These are phyloP conservation scores for Aspergillus affinis DNA, from an alignment of 495 filamentous ascomycete species.

Conservation along the genomic window DNA sequence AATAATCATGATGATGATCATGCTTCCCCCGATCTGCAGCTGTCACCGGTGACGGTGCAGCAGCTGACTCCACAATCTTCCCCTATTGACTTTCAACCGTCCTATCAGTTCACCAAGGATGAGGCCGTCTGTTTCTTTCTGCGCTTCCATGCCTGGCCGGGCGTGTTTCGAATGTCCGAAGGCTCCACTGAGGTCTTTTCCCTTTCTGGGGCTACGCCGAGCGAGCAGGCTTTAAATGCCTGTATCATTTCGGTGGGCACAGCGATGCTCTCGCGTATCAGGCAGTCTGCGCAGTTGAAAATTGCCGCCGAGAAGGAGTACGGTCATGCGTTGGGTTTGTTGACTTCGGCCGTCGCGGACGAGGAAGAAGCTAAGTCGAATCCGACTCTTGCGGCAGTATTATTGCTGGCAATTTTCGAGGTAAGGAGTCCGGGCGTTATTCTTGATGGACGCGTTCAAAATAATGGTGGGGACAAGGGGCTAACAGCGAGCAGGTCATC, in stretches of 20 bases:
- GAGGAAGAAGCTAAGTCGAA: slow-evolving; percentile 57
- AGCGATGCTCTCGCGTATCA: slow-evolving; percentile 48
- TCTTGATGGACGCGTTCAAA: neutral
- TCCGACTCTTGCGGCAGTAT: slow-evolving; percentile 58
- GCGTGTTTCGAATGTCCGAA: slow-evolving; percentile 32
- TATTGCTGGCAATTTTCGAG: slow-evolving; percentile 56
- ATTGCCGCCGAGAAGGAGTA: slow-evolving; percentile 47
- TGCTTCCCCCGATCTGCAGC: slow-evolving; percentile 16
- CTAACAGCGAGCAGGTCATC: slow-evolving; percentile 41
- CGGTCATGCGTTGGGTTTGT: slow-evolving; percentile 44
- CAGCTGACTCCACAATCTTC: slow-evolving; percentile 3
- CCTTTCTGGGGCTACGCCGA: slow-evolving; percentile 18
- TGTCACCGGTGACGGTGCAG: slow-evolving; percentile 9
- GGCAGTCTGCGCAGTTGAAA: slow-evolving; percentile 33
- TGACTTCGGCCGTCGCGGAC: slow-evolving; percentile 54
- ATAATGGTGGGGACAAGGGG: neutral
- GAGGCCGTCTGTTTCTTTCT: slow-evolving; percentile 47
- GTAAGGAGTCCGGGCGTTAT: slow-evolving; percentile 24
- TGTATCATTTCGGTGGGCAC: slow-evolving; percentile 51
- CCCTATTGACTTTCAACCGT: slow-evolving; percentile 18
- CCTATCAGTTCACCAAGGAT: slow-evolving; percentile 30
- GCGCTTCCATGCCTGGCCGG: slow-evolving; percentile 39
- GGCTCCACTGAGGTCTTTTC: slow-evolving; percentile 26
- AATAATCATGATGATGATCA: slow-evolving; percentile 2
- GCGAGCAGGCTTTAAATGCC: slow-evolving; percentile 40